Percentiles rank a stretch among this genome's conserved stretches.
Evolutionary conservation across 2,329 filamentous ascomycete species (phyloP).

Genomic region (Exophiala sp.): DNA sequence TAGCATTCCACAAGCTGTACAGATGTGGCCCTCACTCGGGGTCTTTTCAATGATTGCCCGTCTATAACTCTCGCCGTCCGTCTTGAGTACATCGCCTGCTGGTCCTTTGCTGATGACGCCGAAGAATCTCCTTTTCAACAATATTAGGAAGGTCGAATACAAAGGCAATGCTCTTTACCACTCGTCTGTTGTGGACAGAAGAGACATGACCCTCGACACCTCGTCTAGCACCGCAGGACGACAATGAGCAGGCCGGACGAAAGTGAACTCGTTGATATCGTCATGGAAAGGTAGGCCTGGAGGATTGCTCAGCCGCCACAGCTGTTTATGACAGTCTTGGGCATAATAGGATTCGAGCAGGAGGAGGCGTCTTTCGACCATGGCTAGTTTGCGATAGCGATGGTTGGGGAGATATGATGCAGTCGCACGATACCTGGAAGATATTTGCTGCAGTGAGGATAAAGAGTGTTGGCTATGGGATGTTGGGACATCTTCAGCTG

Average conservation of each 20-base stretch:
- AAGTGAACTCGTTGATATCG: slow-evolving; percentile 7
- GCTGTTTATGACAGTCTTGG: slow-evolving; percentile 2
- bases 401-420: not conserved
- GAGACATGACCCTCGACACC: slow-evolving; percentile 11
- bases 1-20: slow-evolving; percentile 25
- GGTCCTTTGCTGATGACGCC: slow-evolving; percentile 18
- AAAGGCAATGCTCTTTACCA: slow-evolving; percentile 5
- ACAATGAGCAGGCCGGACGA: slow-evolving; percentile 12
- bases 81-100: slow-evolving; percentile 5
- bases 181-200: slow-evolving; percentile 8
- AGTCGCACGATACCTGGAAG: not conserved
- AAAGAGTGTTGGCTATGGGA: too few species aligned
- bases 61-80: slow-evolving; percentile 10
- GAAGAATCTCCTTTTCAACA: slow-evolving; percentile 12
- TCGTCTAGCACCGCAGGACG: slow-evolving; percentile 12
- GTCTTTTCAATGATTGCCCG: slow-evolving; percentile 16
- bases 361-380: slow-evolving; percentile 17
- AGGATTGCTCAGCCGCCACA: slow-evolving; percentile 13
- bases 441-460: too few species aligned
- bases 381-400: not conserved
- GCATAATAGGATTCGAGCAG: slow-evolving; percentile 16
- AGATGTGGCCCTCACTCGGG: slow-evolving; percentile 1
- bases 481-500: too few species aligned
- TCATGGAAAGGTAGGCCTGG: slow-evolving; percentile 12
- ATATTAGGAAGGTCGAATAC: not conserved